phyloP scores from a whole-genome alignment of 2,329 filamentous ascomycete genomes.

The Hymenotorrendiella dingleyae region DNA sequence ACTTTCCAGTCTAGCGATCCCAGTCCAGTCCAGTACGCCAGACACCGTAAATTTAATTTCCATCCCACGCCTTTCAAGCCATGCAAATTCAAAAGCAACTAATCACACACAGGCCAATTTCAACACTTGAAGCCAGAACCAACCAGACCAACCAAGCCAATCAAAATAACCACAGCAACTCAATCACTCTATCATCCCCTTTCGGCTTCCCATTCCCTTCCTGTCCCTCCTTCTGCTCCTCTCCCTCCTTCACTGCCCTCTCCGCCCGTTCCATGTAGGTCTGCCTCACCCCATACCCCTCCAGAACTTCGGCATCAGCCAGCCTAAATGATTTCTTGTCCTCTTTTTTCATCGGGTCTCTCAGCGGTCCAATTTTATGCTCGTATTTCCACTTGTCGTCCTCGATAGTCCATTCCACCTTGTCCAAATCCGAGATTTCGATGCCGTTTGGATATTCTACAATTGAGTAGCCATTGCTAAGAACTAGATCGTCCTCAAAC shows the following conservation, averaged over 20 bases:
- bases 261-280: slow-evolving; percentile 15
- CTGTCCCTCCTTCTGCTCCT: neutral
- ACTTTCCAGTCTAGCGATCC: no score
- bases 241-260: neutral
- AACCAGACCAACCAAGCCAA: neutral
- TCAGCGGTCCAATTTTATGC: slow-evolving; percentile 45
- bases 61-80: no score
- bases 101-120: no score
- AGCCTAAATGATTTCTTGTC: slow-evolving; percentile 37
- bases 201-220: neutral
- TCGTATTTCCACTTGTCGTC: slow-evolving; percentile 39
- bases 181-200: slow-evolving; percentile 17
- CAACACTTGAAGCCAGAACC: no score
- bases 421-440: slow-evolving; percentile 18
- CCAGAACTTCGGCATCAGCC: slow-evolving; percentile 11
- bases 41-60: no score
- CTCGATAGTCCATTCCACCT: slow-evolving; percentile 35
- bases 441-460: slow-evolving; percentile 19
- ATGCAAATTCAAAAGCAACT: no score
- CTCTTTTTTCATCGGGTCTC: slow-evolving; percentile 42
- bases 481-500: slow-evolving; percentile 35
- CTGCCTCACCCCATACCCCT: slow-evolving; percentile 19
- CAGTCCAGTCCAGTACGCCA: no score
- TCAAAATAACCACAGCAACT: slow-evolving; percentile 22
- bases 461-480: slow-evolving; percentile 38